Evolutionary conservation across 148 eudicot species (phyloP), one percentile per base, ranked within the genome.

Genomic region (Silene latifolia): DNA sequence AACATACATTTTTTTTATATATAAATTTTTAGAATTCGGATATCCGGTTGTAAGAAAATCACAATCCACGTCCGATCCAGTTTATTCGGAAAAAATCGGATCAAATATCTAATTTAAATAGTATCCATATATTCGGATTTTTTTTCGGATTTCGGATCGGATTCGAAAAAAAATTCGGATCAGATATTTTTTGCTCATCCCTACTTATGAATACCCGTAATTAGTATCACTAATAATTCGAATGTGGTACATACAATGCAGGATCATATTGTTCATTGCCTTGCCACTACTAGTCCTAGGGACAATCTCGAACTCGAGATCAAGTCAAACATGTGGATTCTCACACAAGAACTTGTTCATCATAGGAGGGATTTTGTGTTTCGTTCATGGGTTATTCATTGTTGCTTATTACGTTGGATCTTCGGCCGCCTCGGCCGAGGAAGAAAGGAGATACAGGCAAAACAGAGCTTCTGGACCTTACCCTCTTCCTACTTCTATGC

Each of bases 191-290:
- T n/a, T n/a, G n/a, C n/a, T n/a, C 11, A 42, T 18, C 24, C 51
- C 71, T n/a, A 39, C 8, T 67, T 18, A 14, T 42, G 24, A 58
- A 14, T 23, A 54, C 8, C 15, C n/a, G n/a, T n/a, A n/a, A n/a
- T n/a, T n/a, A n/a, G n/a, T n/a, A n/a, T n/a, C n/a, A n/a, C n/a
- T n/a, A n/a, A n/a, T n/a, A n/a, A 27, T 1, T 17, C 57, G 14
- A 48, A 23, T 58, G 25, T 14, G 24, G 29, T 27, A 27, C 29
- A 0, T 39, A 23, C 32, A 8, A 12, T 46, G 6, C 79, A 89
- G 96, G 98, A 82, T 88, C 19, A 56, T 89, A 63, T 68, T 90
- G 74, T 80, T 63, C 8, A 59, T 92, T 13, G 98, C 89, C 48
- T 92, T 94, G 82, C 71, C 90, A 1, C 13, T 78, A 24, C 82